Percentiles rank a stretch among this genome's conserved stretches.
Conservation (phyloP, 352 stramenopile species). For the Pythium vanterpoolii region DNA sequence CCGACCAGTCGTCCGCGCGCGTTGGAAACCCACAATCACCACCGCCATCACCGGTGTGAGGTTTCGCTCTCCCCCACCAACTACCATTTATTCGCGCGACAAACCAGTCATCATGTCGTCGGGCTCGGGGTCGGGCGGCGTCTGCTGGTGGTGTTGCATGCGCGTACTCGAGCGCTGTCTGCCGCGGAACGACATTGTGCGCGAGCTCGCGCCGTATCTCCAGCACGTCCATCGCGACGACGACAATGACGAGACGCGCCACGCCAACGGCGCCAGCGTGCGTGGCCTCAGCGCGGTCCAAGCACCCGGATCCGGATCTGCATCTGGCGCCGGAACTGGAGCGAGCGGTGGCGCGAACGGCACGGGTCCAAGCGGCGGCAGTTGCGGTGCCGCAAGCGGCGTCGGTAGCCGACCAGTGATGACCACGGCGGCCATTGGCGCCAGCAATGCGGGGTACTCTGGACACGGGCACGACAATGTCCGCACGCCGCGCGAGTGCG, state of each 20-base stretch:
- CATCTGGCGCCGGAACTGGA: neutral
- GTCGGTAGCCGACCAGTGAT: constrained; percentile 2
- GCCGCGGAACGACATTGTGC: constrained; percentile 85
- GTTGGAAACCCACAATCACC: too few species aligned
- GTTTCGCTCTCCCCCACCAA: neutral
- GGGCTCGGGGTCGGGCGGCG: constrained; percentile 24
- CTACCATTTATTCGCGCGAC: neutral
- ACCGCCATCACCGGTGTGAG: too few species aligned
- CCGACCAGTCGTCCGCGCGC: neutral
- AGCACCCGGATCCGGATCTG: neutral
- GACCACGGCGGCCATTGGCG: neutral
- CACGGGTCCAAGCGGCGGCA: too few species aligned
- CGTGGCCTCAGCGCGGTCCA: constrained; percentile 1
- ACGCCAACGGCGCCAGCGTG: constrained; percentile 1
- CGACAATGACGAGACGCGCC: constrained; percentile 48
- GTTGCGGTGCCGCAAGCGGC: too few species aligned
- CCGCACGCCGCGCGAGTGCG: constrained; percentile 40
- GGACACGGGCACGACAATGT: neutral
- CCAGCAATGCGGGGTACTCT: neutral
- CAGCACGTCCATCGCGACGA: constrained; percentile 83
- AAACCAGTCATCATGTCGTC: constrained; percentile 10
- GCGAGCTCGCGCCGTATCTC: constrained; percentile 80
- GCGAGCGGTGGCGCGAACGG: neutral
- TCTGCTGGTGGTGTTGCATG: constrained; percentile 90
- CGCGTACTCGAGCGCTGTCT: constrained; percentile 83